Percentiles rank a stretch among this genome's conserved stretches.
Evolutionary conservation across 129 eudicot species (phyloP).

Genomic region (Flaveria bidentis): DNA sequence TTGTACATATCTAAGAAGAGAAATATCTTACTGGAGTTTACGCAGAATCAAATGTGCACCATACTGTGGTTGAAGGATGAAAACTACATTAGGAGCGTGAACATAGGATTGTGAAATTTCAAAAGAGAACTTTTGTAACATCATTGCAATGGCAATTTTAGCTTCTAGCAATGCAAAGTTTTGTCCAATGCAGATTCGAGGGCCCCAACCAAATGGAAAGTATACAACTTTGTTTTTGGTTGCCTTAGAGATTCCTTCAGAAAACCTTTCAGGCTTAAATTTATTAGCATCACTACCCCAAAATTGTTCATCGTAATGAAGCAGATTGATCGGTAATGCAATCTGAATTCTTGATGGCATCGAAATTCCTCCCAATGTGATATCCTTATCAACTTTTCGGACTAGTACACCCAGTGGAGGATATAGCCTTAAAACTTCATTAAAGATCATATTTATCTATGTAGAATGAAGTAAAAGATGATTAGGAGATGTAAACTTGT

Average conservation of each 20-base stretch:
- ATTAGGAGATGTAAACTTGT: not conserved
- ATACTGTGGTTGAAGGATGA: constrained; percentile 40
- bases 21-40: constrained; percentile 17
- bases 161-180: constrained; percentile 44
- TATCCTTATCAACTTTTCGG: constrained; percentile 27
- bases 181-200: constrained; percentile 42
- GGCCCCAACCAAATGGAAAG: constrained; percentile 43
- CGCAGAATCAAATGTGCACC: constrained; percentile 38
- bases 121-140: constrained; percentile 37
- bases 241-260: constrained; percentile 42
- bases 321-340: constrained; percentile 29
- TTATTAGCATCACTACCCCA: constrained; percentile 41
- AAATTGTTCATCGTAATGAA: constrained; percentile 34
- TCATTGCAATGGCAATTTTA: constrained; percentile 41
- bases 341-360: constrained; percentile 24
- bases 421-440: constrained; percentile 45
- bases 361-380: constrained; percentile 31
- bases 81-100: constrained; percentile 36
- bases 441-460: constrained; percentile 44
- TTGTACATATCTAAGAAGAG: no score
- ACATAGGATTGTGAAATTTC: constrained; percentile 39
- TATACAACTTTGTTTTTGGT: constrained; percentile 30
- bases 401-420: constrained; percentile 29
- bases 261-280: constrained; percentile 35
- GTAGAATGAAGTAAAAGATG: constrained; percentile 1